phyloP scores from a whole-genome alignment of 805 yeast genomes.

The Clavispora carvajalis region DNA sequence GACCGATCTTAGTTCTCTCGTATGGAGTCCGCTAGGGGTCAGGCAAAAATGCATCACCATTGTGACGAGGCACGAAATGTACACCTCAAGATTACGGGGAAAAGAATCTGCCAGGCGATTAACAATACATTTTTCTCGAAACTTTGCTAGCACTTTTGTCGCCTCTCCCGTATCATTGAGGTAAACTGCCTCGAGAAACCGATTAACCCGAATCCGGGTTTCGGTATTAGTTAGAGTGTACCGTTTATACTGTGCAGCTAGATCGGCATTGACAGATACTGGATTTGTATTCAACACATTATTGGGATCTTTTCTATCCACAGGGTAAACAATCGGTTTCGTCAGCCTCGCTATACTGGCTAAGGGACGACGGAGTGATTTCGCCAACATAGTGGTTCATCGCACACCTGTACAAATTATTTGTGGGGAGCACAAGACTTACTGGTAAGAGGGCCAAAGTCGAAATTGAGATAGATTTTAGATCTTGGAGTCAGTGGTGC shows the following conservation, averaged over 20 bases:
- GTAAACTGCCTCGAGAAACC: conserved; percentile 12
- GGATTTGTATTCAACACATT: conserved; percentile 8
- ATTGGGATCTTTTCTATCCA: background rate
- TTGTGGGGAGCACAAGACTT: background rate
- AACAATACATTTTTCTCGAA: conserved; percentile 3
- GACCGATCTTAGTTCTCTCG: background rate
- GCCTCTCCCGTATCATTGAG: conserved; percentile 7
- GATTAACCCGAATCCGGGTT: conserved; percentile 9
- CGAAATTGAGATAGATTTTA: no score
- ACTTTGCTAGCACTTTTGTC: background rate
- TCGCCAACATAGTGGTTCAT: background rate
- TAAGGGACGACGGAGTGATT: background rate
- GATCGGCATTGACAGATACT: background rate
- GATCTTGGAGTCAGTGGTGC: no score
- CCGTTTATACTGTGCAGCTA: conserved; percentile 1
- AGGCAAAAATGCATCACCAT: background rate
- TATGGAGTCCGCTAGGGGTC: background rate
- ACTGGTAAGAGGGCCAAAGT: no score
- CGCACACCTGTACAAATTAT: background rate
- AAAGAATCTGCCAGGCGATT: background rate
- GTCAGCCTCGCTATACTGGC: background rate
- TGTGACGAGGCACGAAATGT: conserved; percentile 11
- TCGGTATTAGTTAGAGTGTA: conserved; percentile 5
- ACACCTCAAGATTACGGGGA: conserved; percentile 4
- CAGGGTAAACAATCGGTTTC: background rate